Evolutionary conservation across 768 basidiomycete species (phyloP), one percentile per base, ranked within the genome.

Genomic region (Termitomyces bulborhizus): DNA sequence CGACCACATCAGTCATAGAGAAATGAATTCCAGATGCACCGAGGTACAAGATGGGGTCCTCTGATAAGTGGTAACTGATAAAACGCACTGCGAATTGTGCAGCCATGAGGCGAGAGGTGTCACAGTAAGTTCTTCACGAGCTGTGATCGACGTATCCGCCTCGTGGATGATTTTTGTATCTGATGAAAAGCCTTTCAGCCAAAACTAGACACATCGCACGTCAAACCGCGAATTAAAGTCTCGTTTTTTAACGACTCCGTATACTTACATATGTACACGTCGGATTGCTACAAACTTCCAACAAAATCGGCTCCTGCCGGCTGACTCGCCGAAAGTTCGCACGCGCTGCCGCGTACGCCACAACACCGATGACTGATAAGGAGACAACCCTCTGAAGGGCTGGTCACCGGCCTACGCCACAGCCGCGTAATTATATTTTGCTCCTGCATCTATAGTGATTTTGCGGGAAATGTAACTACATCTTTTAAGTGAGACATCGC

Each of bases 131-230:
- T 1, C 12, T 32, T 46, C 46, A 46, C 11, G 46, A 47, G 46
- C 31, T 18, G 18, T 54, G 43, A 56, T 51, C 18, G 49, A 56
- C 43, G 49, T 45, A 43, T 45, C 36, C 18, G 18, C 46, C 45
- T 47, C 53, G 53, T 54, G 44, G 16, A n/a, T 21, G 34, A 26
- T 39, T 8, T 21, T 36, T 24, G 27, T 18, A 12, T 27, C 16
- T 26, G 36, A 37, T 36, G 34, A 13, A 3, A 24, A 49, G 36
- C 15, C 32, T 48, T 21, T 16, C 11, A 36, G 34, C 12, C 12
- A 13, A 36, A 36, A 36, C 12, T 36, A 11, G 4, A 11, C 4
- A 12, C 45, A 18, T 46, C 29, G 8, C 47, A 9, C 15, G 7
- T 47, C 31, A 34, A 21, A 7, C 6, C 11, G n/a, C 18, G 21